A percentile compares a stretch with the other conserved stretches of the same genome.
These are phyloP conservation scores for Russula compacta DNA, from an alignment of 768 basidiomycete species.

Conservation along the genomic window DNA sequence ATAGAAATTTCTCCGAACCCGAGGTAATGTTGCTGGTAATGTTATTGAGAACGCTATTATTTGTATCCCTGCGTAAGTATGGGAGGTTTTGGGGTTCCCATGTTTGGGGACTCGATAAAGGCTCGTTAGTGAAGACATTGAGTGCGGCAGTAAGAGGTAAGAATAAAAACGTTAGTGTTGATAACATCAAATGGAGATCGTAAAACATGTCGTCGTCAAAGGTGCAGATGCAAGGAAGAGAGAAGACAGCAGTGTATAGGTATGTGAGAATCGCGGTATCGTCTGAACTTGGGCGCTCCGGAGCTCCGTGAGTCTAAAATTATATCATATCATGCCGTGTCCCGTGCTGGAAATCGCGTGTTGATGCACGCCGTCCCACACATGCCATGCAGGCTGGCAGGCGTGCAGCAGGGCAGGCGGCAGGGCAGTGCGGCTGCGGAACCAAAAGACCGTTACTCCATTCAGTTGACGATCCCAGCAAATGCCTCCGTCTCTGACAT, in stretches of 20 bases:
- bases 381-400: too few species aligned
- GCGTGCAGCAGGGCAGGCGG: too few species aligned
- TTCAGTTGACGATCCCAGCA: too few species aligned
- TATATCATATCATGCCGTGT: too few species aligned
- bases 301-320: too few species aligned
- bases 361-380: slow-evolving; percentile 9
- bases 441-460: background rate
- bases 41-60: background rate
- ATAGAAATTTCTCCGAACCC: background rate
- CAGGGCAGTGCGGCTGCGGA: slow-evolving; percentile 1
- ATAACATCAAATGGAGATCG: slow-evolving; percentile 18
- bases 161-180: slow-evolving; percentile 10
- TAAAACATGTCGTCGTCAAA: slow-evolving; percentile 18
- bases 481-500: background rate
- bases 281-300: background rate
- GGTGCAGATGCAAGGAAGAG: background rate
- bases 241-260: background rate
- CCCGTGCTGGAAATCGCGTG: background rate
- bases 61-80: slow-evolving; percentile 8
- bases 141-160: background rate
- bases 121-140: background rate
- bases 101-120: background rate
- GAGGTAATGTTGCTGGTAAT: slow-evolving; percentile 9
- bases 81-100: background rate
- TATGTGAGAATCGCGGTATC: background rate